phyloP scores from a whole-genome alignment of 2,329 filamentous ascomycete species.

The Fusarium liriodendri region DNA sequence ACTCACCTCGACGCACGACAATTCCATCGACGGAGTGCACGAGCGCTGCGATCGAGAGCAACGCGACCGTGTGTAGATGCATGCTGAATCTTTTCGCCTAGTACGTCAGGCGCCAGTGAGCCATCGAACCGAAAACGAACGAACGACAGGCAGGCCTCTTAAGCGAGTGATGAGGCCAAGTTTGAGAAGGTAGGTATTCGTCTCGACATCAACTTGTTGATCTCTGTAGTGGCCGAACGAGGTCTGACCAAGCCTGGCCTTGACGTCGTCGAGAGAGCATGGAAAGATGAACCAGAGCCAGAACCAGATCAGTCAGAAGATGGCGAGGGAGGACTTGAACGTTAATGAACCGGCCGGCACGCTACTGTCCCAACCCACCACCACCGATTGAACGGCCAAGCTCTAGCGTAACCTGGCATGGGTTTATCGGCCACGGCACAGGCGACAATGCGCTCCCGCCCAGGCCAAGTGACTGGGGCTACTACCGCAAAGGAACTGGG shows the following conservation, averaged over 20 bases:
- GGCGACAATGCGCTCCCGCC: slow-evolving; percentile 7
- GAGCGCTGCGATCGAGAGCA: slow-evolving; percentile 33
- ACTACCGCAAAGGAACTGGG: neutral
- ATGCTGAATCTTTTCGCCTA: slow-evolving; percentile 27
- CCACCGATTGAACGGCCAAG: neutral
- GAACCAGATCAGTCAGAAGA: slow-evolving; percentile 6
- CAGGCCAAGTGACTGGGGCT: slow-evolving; percentile 15
- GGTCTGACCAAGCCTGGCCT: neutral
- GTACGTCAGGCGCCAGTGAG: slow-evolving; percentile 2
- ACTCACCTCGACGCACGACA: slow-evolving; percentile 34
- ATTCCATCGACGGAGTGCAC: slow-evolving; percentile 23
- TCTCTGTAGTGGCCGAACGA: slow-evolving; percentile 3
- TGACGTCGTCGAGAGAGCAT: slow-evolving; percentile 9
- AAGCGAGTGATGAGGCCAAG: slow-evolving; percentile 34
- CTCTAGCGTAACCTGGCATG: slow-evolving; percentile 28
- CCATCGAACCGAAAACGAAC: slow-evolving; percentile 16
- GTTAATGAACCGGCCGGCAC: slow-evolving; percentile 27
- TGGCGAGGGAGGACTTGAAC: slow-evolving; percentile 21
- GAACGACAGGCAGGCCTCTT: slow-evolving; percentile 10
- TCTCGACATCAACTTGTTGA: slow-evolving; percentile 5
- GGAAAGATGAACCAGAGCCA: neutral
- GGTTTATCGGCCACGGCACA: slow-evolving; percentile 12
- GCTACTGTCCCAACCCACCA: slow-evolving; percentile 24
- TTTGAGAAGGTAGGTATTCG: neutral
- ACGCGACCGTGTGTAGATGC: slow-evolving; percentile 28